Percentiles rank a stretch among this genome's conserved stretches.
phyloP scores from a whole-genome alignment of 2,329 filamentous ascomycete species.

The Sporothrix pseudoabietina region DNA sequence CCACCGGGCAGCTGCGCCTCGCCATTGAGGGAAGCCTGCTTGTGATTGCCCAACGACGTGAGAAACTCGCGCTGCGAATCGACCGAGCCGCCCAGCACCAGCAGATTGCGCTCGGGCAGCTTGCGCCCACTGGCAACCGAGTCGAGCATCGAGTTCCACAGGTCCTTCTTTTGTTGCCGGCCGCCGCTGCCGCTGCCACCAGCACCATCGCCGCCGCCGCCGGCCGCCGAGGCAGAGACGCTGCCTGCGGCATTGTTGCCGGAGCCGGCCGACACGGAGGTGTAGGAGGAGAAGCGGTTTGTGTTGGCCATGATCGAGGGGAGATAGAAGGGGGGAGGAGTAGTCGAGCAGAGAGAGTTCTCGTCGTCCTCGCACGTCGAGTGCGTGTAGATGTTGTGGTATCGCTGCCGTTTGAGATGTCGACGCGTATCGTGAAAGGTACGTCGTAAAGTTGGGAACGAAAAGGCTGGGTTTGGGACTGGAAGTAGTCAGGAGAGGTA shows the following conservation, averaged over 20 bases:
- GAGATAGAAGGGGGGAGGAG: neutral
- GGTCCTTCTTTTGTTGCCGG: slow-evolving; percentile 72
- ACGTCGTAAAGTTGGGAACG: neutral
- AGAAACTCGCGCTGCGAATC: slow-evolving; percentile 85
- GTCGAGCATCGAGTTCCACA: slow-evolving; percentile 94
- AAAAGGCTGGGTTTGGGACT: neutral
- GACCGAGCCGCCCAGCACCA: slow-evolving; percentile 80
- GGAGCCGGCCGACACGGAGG: slow-evolving; percentile 55
- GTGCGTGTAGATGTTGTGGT: neutral
- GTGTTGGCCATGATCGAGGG: slow-evolving; percentile 53
- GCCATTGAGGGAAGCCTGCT: slow-evolving; percentile 52
- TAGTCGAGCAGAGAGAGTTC: neutral
- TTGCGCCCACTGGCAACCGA: slow-evolving; percentile 86
- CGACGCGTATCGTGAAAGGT: slow-evolving; percentile 12
- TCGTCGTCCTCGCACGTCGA: slow-evolving; percentile 3
- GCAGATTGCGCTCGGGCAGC: slow-evolving; percentile 85
- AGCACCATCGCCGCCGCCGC: slow-evolving; percentile 44
- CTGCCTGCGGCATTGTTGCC: slow-evolving; percentile 53
- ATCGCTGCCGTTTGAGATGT: neutral
- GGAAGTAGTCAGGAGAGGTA: slow-evolving; percentile 5
- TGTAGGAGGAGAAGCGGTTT: slow-evolving; percentile 63
- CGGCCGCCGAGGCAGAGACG: slow-evolving; percentile 9
- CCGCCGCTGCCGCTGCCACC: slow-evolving; percentile 38
- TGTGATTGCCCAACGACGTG: slow-evolving; percentile 58
- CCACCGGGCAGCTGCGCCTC: slow-evolving; percentile 49